Percentiles rank a stretch among this genome's conserved stretches.
These are phyloP conservation scores for Monosporascus ibericus DNA, from an alignment of 2,329 filamentous ascomycete genomes.

Conservation along the genomic window DNA sequence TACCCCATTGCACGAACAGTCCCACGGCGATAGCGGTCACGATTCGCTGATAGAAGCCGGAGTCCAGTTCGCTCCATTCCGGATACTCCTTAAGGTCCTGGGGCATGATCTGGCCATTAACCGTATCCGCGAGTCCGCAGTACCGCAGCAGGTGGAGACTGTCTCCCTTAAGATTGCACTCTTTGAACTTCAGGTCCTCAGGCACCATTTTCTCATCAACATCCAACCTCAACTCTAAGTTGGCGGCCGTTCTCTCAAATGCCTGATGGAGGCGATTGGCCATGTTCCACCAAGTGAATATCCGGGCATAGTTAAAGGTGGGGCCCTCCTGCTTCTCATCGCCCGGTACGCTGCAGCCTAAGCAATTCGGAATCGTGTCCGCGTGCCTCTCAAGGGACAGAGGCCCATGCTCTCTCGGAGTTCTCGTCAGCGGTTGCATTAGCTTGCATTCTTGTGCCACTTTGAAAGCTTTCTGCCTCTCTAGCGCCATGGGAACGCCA, in stretches of 20 bases:
- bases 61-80: constrained; percentile 7
- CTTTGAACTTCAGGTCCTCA: constrained; percentile 2
- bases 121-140: constrained; percentile 4
- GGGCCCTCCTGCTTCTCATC: constrained; percentile 14
- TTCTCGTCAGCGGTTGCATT: constrained; percentile 1
- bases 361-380: constrained; percentile 4
- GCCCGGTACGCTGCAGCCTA: constrained; percentile 10
- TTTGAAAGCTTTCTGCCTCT: constrained; percentile 6
- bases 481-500: background rate
- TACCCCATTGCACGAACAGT: constrained; percentile 12
- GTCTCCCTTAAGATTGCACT: constrained; percentile 5
- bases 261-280: constrained; percentile 6
- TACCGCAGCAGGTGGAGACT: constrained; percentile 4
- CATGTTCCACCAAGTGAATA: constrained; percentile 14
- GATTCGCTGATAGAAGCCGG: constrained; percentile 10
- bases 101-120: background rate
- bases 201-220: constrained; percentile 1
- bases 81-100: constrained; percentile 7
- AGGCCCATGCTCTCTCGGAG: background rate
- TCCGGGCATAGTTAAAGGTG: constrained; percentile 12
- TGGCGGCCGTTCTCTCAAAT: constrained; percentile 4
- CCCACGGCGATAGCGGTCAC: constrained; percentile 4
- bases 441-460: constrained; percentile 1
- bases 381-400: background rate
- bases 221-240: background rate